phyloP scores from a whole-genome alignment of 2,329 filamentous ascomycete genomes.

The Rutstroemia sp. region DNA sequence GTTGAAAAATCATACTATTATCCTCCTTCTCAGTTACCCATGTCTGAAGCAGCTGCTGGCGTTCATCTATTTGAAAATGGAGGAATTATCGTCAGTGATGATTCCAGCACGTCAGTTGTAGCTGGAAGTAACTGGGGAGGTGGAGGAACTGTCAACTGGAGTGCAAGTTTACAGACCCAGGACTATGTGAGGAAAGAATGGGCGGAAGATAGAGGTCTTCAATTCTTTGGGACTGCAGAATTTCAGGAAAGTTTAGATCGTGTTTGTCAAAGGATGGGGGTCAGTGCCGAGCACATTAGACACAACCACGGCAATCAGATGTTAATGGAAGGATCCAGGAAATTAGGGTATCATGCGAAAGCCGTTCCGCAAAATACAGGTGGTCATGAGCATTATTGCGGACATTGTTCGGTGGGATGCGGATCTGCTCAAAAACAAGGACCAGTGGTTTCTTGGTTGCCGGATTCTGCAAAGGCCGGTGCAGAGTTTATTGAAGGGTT shows the following conservation, averaged over 20 bases:
- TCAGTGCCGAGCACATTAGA: slow-evolving; percentile 53
- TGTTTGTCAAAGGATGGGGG: slow-evolving; percentile 74
- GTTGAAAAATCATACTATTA: slow-evolving; percentile 80
- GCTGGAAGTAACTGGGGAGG: slow-evolving; percentile 75
- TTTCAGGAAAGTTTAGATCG: slow-evolving; percentile 76
- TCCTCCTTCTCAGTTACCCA: slow-evolving; percentile 63
- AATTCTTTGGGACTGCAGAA: slow-evolving; percentile 64
- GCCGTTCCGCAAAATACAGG: slow-evolving; percentile 74
- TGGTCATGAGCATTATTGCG: slow-evolving; percentile 66
- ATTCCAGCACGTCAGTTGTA: slow-evolving; percentile 51
- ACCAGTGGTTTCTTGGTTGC: slow-evolving; percentile 68
- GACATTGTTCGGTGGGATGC: slow-evolving; percentile 54
- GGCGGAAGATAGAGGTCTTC: slow-evolving; percentile 57
- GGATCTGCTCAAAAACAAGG: slow-evolving; percentile 70
- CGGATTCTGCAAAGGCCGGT: slow-evolving; percentile 69
- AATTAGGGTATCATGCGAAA: slow-evolving; percentile 64
- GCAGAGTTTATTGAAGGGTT: slow-evolving; percentile 82
- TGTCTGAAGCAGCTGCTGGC: slow-evolving; percentile 54
- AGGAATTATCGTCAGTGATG: slow-evolving; percentile 48
- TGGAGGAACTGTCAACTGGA: slow-evolving; percentile 86
- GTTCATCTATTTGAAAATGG: slow-evolving; percentile 63
- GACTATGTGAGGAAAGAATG: slow-evolving; percentile 74
- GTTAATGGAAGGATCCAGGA: slow-evolving; percentile 67
- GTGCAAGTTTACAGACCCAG: slow-evolving; percentile 57
- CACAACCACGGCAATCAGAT: slow-evolving; percentile 68